Evolutionary conservation across 176 grass and related monocot genomes (phyloP).

Genomic region (Juncus effusus): DNA sequence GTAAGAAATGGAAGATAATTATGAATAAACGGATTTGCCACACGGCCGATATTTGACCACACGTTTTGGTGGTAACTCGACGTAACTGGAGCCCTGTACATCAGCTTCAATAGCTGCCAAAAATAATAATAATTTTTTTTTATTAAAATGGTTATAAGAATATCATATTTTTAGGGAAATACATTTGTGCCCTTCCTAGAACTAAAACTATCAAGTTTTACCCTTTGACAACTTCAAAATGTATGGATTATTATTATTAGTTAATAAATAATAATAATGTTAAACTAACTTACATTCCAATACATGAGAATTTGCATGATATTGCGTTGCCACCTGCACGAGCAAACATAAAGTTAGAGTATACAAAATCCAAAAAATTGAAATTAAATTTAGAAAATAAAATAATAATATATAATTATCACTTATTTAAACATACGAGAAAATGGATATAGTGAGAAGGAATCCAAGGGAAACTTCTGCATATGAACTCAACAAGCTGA

Average conservation of each 20-base stretch:
- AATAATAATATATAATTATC: slow-evolving; percentile 14
- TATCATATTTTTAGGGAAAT: slow-evolving; percentile 18
- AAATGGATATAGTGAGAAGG: slow-evolving; percentile 84
- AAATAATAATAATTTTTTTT: too few relatives aligned
- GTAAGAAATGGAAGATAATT: slow-evolving; percentile 65
- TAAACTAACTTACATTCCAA: slow-evolving; percentile 62
- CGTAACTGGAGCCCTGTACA: slow-evolving; percentile 78
- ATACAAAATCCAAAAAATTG: slow-evolving; percentile 1
- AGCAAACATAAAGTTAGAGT: slow-evolving; percentile 17
- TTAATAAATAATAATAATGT: too few relatives aligned
- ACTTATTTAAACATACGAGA: slow-evolving; percentile 51
- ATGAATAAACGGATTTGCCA: slow-evolving; percentile 57
- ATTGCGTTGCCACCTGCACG: slow-evolving; percentile 66
- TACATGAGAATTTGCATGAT: slow-evolving; percentile 92
- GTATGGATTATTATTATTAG: too few relatives aligned
- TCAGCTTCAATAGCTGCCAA: slow-evolving; percentile 72
- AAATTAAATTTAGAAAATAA: slow-evolving; percentile 24
- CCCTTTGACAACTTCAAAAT: too few relatives aligned
- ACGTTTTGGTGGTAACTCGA: slow-evolving; percentile 68
- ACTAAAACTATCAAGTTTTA: too few relatives aligned
- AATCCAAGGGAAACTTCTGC: slow-evolving; percentile 81
- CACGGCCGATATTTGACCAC: slow-evolving; percentile 69
- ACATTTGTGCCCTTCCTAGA: too few relatives aligned
- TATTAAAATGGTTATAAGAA: slow-evolving; percentile 13
- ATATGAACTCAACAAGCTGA: slow-evolving; percentile 73